phyloP scores from a whole-genome alignment of 345 rosid genomes.

The Aquilaria malaccensis region DNA sequence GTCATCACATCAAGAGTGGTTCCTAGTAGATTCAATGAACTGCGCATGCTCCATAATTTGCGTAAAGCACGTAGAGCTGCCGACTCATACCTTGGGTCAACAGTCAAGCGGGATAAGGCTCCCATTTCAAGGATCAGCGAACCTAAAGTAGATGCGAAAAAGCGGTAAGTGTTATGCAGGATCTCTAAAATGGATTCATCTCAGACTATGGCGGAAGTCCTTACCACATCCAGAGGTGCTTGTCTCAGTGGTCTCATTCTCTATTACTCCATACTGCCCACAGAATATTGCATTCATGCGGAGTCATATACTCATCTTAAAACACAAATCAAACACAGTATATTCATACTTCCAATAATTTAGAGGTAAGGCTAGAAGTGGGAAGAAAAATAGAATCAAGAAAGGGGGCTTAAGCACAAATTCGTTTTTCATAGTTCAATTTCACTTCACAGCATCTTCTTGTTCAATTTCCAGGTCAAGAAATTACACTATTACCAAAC shows the following conservation, averaged over 20 bases:
- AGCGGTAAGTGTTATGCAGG: conserved; percentile 1
- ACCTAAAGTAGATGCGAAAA: conserved; percentile 36
- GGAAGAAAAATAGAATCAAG: too few species aligned
- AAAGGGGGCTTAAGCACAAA: too few species aligned
- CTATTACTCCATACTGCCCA: conserved; percentile 85
- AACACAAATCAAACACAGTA: conserved; percentile 29
- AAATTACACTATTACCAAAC: too few species aligned
- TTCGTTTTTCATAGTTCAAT: not conserved
- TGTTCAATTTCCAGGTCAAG: too few species aligned
- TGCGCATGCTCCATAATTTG: conserved; percentile 94
- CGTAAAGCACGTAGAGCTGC: conserved; percentile 88
- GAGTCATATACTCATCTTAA: conserved; percentile 42
- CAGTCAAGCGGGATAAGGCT: conserved; percentile 83
- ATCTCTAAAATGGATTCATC: conserved; percentile 5
- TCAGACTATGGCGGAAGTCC: conserved; percentile 16
- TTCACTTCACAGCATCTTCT: too few species aligned
- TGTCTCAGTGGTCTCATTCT: conserved; percentile 84
- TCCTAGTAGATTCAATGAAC: conserved; percentile 81
- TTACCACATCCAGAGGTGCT: conserved; percentile 98
- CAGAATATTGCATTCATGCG: conserved; percentile 42
- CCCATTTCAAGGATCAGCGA: conserved; percentile 98
- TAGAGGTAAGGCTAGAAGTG: conserved; percentile 5
- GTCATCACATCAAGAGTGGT: conserved; percentile 74
- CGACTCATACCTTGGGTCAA: conserved; percentile 77
- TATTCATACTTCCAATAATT: conserved; percentile 25